Evolutionary conservation across 805 yeast species (phyloP), one percentile per base, ranked within the genome.

Genomic region (Candida dajiaensis): DNA sequence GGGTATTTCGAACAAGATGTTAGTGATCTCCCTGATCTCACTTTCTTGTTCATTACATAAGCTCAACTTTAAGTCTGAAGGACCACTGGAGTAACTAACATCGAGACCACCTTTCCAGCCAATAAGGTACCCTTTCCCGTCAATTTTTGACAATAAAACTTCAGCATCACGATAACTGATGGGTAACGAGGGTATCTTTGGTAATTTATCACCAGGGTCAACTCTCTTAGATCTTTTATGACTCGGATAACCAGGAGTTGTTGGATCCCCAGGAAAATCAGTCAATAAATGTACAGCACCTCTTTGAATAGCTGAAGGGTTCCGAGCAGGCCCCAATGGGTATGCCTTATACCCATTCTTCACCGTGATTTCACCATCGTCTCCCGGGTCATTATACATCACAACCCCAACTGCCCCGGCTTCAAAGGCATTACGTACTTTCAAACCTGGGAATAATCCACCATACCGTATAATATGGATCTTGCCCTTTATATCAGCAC

Each of bases 221-320:
- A 61, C 48, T 41, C 78, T 57, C 47, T 66, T 72, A 33, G 68
- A 64, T 38, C 69, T 59, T 8, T 58, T 58, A 26, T 74, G 75
- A 20, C 85, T 77, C 2, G 87, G 74, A 66, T 77, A 78, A 3
- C 87, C 88, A 8, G 88, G 87, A 2, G 89, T 82, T 0, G 89
- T 80, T 31, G 90, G 90, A 58, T 84, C 92, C 12, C 90, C 90
- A 0, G 89, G 88, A 43, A 72, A 71, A 28, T 76, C 77, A 3
- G 80, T 74, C 46, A 80, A 69, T 50, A 69, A 79, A 49, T 72
- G 78, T 1, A 77, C 81, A 9, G 85, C 73, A 3, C 81, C 84
- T 58, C 86, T 70, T 55, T 81, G 81, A 23, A 84, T 76, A 9
- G 81, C 70, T 44, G 74, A 67, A 33, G 80, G 78, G 51, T 78